Evolutionary conservation across 805 yeast species (phyloP).

Genomic region (Yueomyces sp.): DNA sequence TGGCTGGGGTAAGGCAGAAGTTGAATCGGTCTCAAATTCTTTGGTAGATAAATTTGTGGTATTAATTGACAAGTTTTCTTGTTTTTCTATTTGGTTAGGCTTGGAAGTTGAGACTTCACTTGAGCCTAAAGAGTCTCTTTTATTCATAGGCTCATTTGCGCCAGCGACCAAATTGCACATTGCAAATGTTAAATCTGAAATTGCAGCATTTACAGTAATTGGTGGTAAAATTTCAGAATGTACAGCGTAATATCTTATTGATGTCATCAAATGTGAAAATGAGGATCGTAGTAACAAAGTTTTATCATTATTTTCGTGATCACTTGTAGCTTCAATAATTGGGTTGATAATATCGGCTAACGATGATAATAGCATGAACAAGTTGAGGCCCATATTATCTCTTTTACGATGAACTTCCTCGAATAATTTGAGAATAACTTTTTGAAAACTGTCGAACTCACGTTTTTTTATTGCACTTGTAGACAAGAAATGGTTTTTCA

Average conservation of each 20-base stretch:
- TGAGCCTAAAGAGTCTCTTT: too few species aligned
- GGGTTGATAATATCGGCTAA: constrained; percentile 14
- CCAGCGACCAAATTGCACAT: constrained; percentile 41
- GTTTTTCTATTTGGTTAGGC: not conserved
- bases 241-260: constrained; percentile 59
- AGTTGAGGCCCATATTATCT: constrained; percentile 5
- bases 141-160: too few species aligned
- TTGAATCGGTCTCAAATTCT: not conserved
- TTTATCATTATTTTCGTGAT: constrained; percentile 24
- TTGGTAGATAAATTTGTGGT: not conserved
- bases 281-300: constrained; percentile 42
- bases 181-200: constrained; percentile 57
- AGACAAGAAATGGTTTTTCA: constrained; percentile 5
- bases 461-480: constrained; percentile 11
- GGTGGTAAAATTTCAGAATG: constrained; percentile 50
- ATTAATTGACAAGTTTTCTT: not conserved
- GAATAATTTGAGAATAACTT: constrained; percentile 4
- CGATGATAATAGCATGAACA: constrained; percentile 16
- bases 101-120: not conserved
- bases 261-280: constrained; percentile 60
- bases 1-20: not conserved
- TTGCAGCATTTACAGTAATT: constrained; percentile 58
- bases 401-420: constrained; percentile 1
- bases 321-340: constrained; percentile 8
- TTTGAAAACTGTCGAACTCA: constrained; percentile 4